phyloP scores from a whole-genome alignment of 768 basidiomycete genomes.

The Rhodotorula graminis region DNA sequence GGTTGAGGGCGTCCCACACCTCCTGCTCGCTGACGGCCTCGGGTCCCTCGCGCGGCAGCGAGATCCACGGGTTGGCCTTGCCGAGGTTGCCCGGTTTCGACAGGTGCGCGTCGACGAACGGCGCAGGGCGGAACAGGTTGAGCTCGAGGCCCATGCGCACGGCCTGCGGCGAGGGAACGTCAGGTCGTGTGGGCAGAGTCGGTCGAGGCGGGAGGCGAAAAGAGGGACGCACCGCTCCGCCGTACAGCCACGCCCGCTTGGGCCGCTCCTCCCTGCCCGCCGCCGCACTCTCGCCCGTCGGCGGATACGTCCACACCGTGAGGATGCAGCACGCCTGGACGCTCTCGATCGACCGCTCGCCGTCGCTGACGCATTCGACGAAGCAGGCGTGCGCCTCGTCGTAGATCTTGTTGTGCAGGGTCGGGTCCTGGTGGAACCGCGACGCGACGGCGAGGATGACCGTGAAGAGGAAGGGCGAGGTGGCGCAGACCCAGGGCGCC shows the following conservation, averaged over 20 bases:
- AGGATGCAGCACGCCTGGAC: slow-evolving; percentile 77
- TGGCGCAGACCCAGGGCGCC: slow-evolving; percentile 85
- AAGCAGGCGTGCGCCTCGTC: slow-evolving; percentile 82
- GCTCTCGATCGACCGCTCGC: slow-evolving; percentile 75
- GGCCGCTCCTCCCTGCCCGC: slow-evolving; percentile 68
- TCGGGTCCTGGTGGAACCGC: slow-evolving; percentile 76
- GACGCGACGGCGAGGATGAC: slow-evolving; percentile 91
- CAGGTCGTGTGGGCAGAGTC: background rate
- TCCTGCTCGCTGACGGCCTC: slow-evolving; percentile 72
- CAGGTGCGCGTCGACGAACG: slow-evolving; percentile 24
- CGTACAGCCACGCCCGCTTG: slow-evolving; percentile 69
- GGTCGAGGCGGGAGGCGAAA: no score
- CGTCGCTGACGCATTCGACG: slow-evolving; percentile 52
- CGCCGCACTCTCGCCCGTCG: slow-evolving; percentile 63
- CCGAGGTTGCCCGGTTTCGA: slow-evolving; percentile 12
- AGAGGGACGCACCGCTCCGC: slow-evolving; percentile 17
- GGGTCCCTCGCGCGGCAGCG: slow-evolving; percentile 76
- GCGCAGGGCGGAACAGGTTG: slow-evolving; percentile 23
- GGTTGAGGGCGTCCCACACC: slow-evolving; percentile 73
- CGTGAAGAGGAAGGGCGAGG: slow-evolving; percentile 89
- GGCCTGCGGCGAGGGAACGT: background rate
- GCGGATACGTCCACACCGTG: slow-evolving; percentile 81
- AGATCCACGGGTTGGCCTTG: slow-evolving; percentile 45
- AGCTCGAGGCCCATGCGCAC: slow-evolving; percentile 86
- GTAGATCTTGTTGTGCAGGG: slow-evolving; percentile 62